Percentiles rank a stretch among this genome's conserved stretches.
Conservation (phyloP, 2,329 filamentous ascomycete genomes). For the Penicillium brevicompactum region DNA sequence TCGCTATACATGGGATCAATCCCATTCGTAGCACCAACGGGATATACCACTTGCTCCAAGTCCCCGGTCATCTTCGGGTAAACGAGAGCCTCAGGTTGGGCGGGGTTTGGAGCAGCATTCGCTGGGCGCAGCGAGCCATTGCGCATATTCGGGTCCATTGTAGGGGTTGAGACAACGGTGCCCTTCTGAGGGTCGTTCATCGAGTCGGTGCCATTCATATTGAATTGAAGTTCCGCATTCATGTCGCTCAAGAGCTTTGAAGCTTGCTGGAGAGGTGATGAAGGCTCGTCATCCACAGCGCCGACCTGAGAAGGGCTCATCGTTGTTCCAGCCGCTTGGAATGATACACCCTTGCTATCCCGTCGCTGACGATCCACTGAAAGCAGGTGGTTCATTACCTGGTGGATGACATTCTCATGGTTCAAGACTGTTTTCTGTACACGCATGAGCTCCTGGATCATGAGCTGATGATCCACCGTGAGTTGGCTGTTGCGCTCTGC, state of each 20-base stretch:
- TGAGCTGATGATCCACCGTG: slow-evolving; percentile 64
- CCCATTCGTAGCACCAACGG: slow-evolving; percentile 84
- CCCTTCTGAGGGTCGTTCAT: slow-evolving; percentile 62
- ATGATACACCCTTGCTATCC: slow-evolving; percentile 55
- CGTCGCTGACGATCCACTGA: slow-evolving; percentile 65
- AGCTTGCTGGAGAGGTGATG: slow-evolving; percentile 69
- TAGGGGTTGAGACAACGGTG: slow-evolving; percentile 59
- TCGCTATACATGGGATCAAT: slow-evolving; percentile 95
- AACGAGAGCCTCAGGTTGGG: slow-evolving; percentile 42
- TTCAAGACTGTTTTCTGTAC: slow-evolving; percentile 72
- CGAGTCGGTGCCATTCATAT: slow-evolving; percentile 65
- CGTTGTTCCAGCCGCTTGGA: slow-evolving; percentile 41
- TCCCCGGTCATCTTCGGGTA: slow-evolving; percentile 57
- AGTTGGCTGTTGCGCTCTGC: slow-evolving; percentile 85
- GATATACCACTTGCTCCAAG: slow-evolving; percentile 77
- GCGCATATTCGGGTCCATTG: slow-evolving; percentile 54
- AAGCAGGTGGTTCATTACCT: slow-evolving; percentile 69
- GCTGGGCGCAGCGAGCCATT: slow-evolving; percentile 47
- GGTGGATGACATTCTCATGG: slow-evolving; percentile 71
- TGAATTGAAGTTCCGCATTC: slow-evolving; percentile 66
- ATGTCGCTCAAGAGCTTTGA: slow-evolving; percentile 67
- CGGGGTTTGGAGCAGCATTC: slow-evolving; percentile 51
- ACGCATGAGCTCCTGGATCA: slow-evolving; percentile 65
- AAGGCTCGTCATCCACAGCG: slow-evolving; percentile 62
- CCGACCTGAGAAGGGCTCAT: slow-evolving; percentile 50